Percentiles rank a stretch among this genome's conserved stretches.
These are phyloP conservation scores for Chrysoporthe cubensis DNA, from an alignment of 2,329 filamentous ascomycete species.

Conservation along the genomic window DNA sequence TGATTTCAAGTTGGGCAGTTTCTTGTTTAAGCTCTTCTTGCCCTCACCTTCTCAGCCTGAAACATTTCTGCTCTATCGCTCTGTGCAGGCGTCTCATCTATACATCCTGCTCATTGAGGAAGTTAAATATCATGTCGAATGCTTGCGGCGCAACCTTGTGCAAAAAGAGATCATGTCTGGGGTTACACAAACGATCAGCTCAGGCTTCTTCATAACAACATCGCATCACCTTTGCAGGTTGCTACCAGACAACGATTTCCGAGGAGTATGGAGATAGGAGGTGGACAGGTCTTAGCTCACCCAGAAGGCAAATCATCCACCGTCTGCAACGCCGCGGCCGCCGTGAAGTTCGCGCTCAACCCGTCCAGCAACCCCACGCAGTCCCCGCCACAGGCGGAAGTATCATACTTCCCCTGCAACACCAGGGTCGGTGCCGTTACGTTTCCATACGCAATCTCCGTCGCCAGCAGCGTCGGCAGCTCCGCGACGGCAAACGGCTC, in stretches of 20 bases:
- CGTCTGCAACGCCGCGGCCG: slow-evolving; percentile 32
- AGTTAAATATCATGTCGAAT: slow-evolving; percentile 35
- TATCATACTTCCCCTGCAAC: slow-evolving; percentile 36
- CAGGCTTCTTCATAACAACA: too few relatives aligned
- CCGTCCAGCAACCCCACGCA: slow-evolving; percentile 34
- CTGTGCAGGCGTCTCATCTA: neutral
- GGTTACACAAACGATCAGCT: neutral
- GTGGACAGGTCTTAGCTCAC: slow-evolving; percentile 29
- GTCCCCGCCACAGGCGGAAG: slow-evolving; percentile 38
- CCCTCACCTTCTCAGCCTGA: neutral
- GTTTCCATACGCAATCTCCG: slow-evolving; percentile 30
- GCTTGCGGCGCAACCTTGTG: slow-evolving; percentile 36
- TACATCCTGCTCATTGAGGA: slow-evolving; percentile 29
- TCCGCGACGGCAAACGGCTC: slow-evolving; percentile 38
- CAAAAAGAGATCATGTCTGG: slow-evolving; percentile 37
- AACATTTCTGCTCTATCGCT: neutral
- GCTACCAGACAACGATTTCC: neutral
- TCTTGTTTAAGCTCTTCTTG: too few relatives aligned
- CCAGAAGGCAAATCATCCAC: slow-evolving; percentile 37
- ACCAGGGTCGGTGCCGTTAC: slow-evolving; percentile 35
- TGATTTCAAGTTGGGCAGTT: neutral
- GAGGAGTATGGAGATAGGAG: neutral
- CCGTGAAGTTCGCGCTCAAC: slow-evolving; percentile 30
- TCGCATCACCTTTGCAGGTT: too few relatives aligned
- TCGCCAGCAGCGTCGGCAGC: slow-evolving; percentile 36